Evolutionary conservation across 2,329 filamentous ascomycete species (phyloP).

Genomic region (Venturia carpophila): DNA sequence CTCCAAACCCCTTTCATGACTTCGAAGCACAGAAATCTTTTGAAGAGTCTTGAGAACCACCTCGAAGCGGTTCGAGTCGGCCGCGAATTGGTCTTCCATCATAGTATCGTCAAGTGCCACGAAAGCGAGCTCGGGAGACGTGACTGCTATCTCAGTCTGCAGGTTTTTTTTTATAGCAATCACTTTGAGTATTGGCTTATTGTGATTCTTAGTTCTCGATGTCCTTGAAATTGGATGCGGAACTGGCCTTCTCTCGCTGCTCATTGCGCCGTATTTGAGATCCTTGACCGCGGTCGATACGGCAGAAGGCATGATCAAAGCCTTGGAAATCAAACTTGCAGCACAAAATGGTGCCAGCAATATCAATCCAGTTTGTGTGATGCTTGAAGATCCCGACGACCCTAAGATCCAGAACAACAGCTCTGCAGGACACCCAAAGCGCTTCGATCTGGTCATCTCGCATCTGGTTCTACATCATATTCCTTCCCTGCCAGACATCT

Average conservation of each 20-base stretch:
- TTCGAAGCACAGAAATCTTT: background rate
- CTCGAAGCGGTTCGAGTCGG: background rate
- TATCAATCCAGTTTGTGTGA: constrained; percentile 39
- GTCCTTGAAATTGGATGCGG: constrained; percentile 52
- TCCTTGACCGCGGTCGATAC: constrained; percentile 47
- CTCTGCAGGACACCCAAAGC: constrained; percentile 30
- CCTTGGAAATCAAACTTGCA: constrained; percentile 40
- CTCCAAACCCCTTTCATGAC: too few relatives aligned
- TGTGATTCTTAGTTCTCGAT: constrained; percentile 28
- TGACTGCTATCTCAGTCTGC: background rate
- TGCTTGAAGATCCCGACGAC: constrained; percentile 46
- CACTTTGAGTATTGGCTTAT: background rate
- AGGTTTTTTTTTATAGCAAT: background rate
- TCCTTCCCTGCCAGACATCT: constrained; percentile 36
- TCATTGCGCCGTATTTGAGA: constrained; percentile 41
- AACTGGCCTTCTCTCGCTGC: constrained; percentile 47
- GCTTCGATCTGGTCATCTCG: constrained; percentile 45
- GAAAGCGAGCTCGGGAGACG: background rate
- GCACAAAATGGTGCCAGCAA: constrained; percentile 31
- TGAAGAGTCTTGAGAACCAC: background rate
- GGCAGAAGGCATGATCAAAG: constrained; percentile 48
- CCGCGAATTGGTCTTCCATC: too few relatives aligned
- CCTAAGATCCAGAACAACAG: constrained; percentile 26
- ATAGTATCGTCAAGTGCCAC: too few relatives aligned
- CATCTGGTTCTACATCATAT: constrained; percentile 53